Evolutionary conservation across 345 rosid genomes (phyloP), one percentile per base, ranked within the genome.

Genomic region (Syzygium grande): DNA sequence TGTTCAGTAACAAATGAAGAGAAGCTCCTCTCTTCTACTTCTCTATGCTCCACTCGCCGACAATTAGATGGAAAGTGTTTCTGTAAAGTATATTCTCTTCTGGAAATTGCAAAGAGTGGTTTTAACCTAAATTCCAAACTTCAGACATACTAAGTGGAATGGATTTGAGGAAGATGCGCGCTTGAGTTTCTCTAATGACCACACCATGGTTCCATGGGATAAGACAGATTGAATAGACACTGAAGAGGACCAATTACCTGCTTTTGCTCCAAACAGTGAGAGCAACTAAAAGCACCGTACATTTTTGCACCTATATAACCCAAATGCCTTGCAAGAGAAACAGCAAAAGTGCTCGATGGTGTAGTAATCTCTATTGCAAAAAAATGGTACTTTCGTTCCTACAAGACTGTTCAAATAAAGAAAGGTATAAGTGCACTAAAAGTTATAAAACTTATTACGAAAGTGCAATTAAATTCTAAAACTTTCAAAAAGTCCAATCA

Each of bases 201-300:
- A 41, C 49, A 38, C 49, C 41, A 73, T 73, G 80, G 49, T 19
- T 21, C 49, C 80, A 41, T 9, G 38, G 49, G 80, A 73, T 19
- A 19, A 73, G 80, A 73, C 80, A 19, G 7, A 73, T 9, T 22
- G 38, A 38, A 73, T 38, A 73, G 80, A 73, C 9, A 34, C 49
- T 38, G 49, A 41, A 68, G 80, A 73, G 27, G 43, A 61, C 41
- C 29, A 38, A 51, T 30, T 89, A 97, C 98, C 99, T 95, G 90
- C 89, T 98, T 98, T 89, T 98, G 99, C 91, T 96, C 99, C 90
- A 95, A 87, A 92, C 99, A 98, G 90, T 98, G 99, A 61, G 99
- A 98, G 90, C 99, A 98, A 99, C 99, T 96, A 89, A 98, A 98
- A 15, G 99, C 99, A 63, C 99, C 99, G 79, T 95, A 95, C 98